phyloP scores from a whole-genome alignment of 2,329 filamentous ascomycete species.

The Proliferodiscus dingleyae region DNA sequence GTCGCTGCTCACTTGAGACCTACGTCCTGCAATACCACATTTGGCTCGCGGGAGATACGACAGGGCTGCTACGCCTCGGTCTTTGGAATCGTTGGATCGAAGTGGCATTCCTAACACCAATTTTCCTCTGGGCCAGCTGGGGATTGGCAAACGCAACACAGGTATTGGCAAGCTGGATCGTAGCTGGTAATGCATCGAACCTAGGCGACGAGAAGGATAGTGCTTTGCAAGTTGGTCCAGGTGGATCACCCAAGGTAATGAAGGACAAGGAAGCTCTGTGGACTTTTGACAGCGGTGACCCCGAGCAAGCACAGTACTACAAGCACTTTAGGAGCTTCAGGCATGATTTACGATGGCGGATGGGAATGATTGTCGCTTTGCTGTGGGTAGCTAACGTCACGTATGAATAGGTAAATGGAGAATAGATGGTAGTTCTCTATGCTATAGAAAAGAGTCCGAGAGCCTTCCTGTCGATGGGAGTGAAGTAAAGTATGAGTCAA shows the following conservation, averaged over 20 bases:
- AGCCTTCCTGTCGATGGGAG: too few species aligned
- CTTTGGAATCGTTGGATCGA: constrained; percentile 33
- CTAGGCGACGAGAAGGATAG: neutral
- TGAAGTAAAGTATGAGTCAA: too few species aligned
- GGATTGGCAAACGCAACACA: constrained; percentile 35
- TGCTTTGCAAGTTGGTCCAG: constrained; percentile 4
- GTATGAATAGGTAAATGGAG: constrained; percentile 8
- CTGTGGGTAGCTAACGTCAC: constrained; percentile 19
- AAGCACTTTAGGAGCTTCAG: neutral
- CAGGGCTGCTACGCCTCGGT: constrained; percentile 41
- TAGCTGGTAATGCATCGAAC: constrained; percentile 19
- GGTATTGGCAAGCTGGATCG: constrained; percentile 35
- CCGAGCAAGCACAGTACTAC: neutral
- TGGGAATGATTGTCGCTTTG: constrained; percentile 6
- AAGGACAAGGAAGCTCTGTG: constrained; percentile 3
- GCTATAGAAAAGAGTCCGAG: too few species aligned
- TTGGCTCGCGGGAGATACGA: constrained; percentile 55
- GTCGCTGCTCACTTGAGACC: constrained; percentile 52
- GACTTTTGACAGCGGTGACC: constrained; percentile 17
- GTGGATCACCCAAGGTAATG: neutral
- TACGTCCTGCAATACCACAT: constrained; percentile 58
- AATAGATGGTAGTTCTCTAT: neutral
- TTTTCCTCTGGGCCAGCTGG: constrained; percentile 41
- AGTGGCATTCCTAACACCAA: constrained; percentile 34
- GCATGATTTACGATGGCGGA: constrained; percentile 11